Evolutionary conservation across 768 basidiomycete species (phyloP), one percentile per base, ranked within the genome.

Genomic region (Nidularia sp.): DNA sequence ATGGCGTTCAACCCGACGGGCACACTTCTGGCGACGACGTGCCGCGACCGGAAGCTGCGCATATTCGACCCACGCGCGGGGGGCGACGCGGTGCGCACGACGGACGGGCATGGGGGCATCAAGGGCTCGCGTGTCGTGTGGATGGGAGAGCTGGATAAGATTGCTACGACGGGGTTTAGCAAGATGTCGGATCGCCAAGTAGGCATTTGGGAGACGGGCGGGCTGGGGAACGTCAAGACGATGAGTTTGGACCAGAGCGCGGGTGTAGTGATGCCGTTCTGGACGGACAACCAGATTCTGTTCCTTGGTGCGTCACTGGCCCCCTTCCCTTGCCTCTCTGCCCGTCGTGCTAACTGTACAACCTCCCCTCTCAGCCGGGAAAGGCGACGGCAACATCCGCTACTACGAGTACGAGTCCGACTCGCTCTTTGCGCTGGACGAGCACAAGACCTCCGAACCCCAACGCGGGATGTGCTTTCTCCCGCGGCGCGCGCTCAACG

Each of bases 401-500:
- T 96, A 92, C 78, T 98, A 87, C 68, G 97, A 99, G 66, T 94
- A 88, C 69, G 95, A 97, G 61, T 81, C 79, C 33, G 95, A 98
- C 70, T 76, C 84, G 45, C 76, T 98, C 15, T 78, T 83, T 70
- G 67, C 81, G 13, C 77, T 93, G 4, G 74, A 85, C 15, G 97
- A 98, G 65, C 82, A 95, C 78, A 90, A 94, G 67, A 90, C 88
- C 3, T 76, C 85, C 15, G 91, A 95, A 48, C 95, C 96, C 31
- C 96, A 98, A 68, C 90, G 95, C 48, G 97, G 97, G 9, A 90
- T 98, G 85, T 92, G 90, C 66, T 94, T 98, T 86, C 79, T 97
- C 42, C 97, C 97, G 9, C 84, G 95, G 34, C 89, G 94, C 46
- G 86, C 90, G 0, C 81, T 98, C 61, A 93, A 81, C 64, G 88